phyloP scores from a whole-genome alignment of 23 red algal species.

The Gracilaria gracilis region DNA sequence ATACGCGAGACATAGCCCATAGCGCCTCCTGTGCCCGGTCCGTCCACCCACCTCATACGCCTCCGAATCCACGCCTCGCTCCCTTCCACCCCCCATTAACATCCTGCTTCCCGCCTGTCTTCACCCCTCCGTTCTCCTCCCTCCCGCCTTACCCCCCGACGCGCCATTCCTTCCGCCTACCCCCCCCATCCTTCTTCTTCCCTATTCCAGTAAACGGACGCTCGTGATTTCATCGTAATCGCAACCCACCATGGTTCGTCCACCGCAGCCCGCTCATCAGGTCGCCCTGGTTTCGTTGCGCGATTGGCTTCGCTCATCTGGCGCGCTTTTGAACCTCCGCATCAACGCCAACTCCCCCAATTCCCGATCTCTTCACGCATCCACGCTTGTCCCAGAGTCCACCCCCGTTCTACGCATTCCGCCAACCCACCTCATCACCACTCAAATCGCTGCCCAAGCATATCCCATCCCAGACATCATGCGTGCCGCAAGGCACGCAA shows the following conservation, averaged over 20 bases:
- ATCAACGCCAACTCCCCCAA: constrained; percentile 1
- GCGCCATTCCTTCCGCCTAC: not conserved
- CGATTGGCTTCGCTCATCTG: not conserved
- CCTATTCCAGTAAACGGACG: not conserved
- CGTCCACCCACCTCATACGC: not conserved
- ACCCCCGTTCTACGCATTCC: not conserved
- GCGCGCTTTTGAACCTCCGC: not conserved
- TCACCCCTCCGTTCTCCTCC: not conserved
- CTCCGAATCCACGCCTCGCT: not conserved
- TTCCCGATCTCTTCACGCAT: not conserved
- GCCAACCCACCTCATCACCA: constrained; percentile 16
- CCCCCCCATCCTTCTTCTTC: not conserved
- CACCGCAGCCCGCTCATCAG: constrained; percentile 22
- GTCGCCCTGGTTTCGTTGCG: not conserved
- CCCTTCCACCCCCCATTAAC: not conserved
- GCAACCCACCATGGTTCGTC: constrained; percentile 12
- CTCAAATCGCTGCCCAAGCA: not conserved
- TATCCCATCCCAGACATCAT: constrained; percentile 18
- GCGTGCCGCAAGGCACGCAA: not conserved
- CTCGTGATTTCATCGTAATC: not conserved
- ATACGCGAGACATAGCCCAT: not conserved
- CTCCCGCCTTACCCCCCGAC: too few relatives aligned
- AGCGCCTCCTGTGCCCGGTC: not conserved
- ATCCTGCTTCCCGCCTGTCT: not conserved
- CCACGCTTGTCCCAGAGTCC: not conserved